Base-by-base conservation (phyloP, 371 early-diverging fungal genomes). In the Actinomortierella wolfii region DNA sequence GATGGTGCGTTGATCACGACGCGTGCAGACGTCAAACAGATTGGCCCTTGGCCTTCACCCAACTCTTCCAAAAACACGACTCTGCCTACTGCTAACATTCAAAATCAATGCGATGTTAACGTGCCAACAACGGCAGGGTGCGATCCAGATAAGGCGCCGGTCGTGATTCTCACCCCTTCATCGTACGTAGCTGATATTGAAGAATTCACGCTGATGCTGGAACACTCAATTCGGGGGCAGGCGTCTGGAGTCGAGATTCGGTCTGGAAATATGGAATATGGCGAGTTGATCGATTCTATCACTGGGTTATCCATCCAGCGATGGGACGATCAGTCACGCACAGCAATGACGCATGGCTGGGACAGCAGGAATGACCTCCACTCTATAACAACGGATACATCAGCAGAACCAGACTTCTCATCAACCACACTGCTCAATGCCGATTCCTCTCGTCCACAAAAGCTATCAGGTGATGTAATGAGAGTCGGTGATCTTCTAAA, bases 151-250 rank as follows among this genome's bases (percentile, higher is more conserved):
- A 28, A 51, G 0, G 62, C 69, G 13, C 70, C 76, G 0, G 41
- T 61, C 9, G 64, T 61, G 0, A 43, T 56, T 1, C 24, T 59
- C 5, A 52, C 60, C 0, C 58, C 51, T 34, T 51, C 60, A 0
- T 58, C 61, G 9, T 46, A 69, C 18, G 75, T 79, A 3, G 70
- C 69, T 2, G 77, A 77, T 44, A 67, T 76, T 54, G 76, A 78
- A 45, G 49, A 65, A 18, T 74, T 68, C 23, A 73, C 77, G 6
- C 24, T 86, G n/a, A 77, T 74, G 76, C 56, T 85, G 39, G 86
- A 85, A 43, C 86, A 86, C 62, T 76, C 81, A 24, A 76, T 86
- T 25, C 76, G 81, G 15, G 77, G 78, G 8, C 56, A 71, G 43
- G 51, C 62, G 1, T 76, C 77, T 3, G 67, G 65, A 1, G 25